phyloP scores from a whole-genome alignment of 805 yeast species.

The Jamesozyma jinghongensis region DNA sequence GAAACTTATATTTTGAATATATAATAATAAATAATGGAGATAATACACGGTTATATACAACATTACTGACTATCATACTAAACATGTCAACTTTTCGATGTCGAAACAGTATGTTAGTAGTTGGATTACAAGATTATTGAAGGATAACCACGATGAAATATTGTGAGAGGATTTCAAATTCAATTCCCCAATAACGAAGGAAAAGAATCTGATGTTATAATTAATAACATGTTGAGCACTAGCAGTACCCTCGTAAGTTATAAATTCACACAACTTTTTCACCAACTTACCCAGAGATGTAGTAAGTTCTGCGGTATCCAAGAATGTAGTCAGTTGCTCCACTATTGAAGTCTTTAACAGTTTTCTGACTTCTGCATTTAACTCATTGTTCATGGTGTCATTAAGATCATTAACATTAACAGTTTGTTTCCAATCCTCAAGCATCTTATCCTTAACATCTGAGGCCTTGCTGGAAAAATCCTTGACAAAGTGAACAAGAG shows the following conservation, averaged over 20 bases:
- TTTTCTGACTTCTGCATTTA: no score
- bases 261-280: conserved; percentile 2
- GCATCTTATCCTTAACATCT: neutral
- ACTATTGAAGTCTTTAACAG: neutral
- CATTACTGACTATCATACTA: neutral
- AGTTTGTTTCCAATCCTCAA: neutral
- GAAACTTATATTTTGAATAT: no score
- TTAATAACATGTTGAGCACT: neutral
- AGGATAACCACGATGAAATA: conserved; percentile 8
- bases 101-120: conserved; percentile 7
- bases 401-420: conserved; percentile 2
- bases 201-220: conserved; percentile 9
- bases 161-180: conserved; percentile 6
- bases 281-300: neutral
- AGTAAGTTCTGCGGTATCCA: neutral
- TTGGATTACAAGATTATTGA: conserved; percentile 7
- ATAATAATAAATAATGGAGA: no score
- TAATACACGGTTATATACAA: neutral
- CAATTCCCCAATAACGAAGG: conserved; percentile 16
- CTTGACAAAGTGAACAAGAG: conserved; percentile 38
- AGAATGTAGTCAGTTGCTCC: neutral
- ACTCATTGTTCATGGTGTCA: neutral
- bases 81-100: conserved; percentile 2
- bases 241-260: neutral
- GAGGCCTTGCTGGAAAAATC: conserved; percentile 1